Conservation (phyloP, 352 stramenopile genomes). For the Phytophthora macrochlamydospora region DNA sequence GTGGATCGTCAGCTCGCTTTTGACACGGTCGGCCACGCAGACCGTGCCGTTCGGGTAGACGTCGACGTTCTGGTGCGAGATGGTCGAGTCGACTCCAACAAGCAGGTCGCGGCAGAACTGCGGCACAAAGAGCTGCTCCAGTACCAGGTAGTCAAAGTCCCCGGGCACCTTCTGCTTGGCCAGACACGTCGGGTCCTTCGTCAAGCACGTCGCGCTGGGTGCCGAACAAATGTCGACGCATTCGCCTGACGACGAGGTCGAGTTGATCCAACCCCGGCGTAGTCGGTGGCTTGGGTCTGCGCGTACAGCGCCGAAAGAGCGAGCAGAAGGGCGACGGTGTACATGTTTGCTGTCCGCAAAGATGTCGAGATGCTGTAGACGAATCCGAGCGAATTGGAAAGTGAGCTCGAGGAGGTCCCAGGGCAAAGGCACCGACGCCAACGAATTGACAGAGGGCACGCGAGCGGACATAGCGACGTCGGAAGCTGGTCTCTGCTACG, state of each 20-base stretch:
- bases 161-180: conserved; percentile 64
- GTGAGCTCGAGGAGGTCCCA: conserved; percentile 7
- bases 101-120: conserved; percentile 75
- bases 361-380: conserved; percentile 20
- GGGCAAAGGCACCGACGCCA: conserved; percentile 11
- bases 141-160: conserved; percentile 69
- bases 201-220: conserved; percentile 59
- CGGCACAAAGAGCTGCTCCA: conserved; percentile 75
- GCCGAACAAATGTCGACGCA: conserved; percentile 85
- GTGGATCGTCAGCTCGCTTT: conserved; percentile 74
- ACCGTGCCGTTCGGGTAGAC: conserved; percentile 59
- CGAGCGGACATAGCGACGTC: conserved; percentile 8
- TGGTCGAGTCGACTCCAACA: conserved; percentile 68
- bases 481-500: conserved; percentile 13
- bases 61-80: conserved; percentile 84
- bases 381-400: conserved; percentile 26
- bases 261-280: conserved; percentile 62
- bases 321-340: conserved; percentile 25
- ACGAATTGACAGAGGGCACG: conserved; percentile 28
- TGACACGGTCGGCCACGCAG: conserved; percentile 47
- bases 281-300: conserved; percentile 45
- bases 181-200: conserved; percentile 50
- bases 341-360: conserved; percentile 17
- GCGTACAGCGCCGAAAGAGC: conserved; percentile 13
- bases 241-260: conserved; percentile 40